Evolutionary conservation across 805 yeast genomes (phyloP), one percentile per base, ranked within the genome.

Genomic region (Starmerella vitae): DNA sequence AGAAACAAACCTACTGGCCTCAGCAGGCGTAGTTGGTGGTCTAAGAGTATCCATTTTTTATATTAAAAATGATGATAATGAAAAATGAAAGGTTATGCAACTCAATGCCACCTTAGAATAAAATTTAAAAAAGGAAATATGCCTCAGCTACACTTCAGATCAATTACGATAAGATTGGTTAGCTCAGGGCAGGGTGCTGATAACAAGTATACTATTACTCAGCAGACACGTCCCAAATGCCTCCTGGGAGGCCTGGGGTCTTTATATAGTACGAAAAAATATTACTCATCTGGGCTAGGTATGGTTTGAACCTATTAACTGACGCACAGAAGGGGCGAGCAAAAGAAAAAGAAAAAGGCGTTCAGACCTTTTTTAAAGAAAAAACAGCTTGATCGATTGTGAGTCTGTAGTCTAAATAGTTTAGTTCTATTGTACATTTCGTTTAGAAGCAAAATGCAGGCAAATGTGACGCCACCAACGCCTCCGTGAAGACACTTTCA

Each of bases 1-100:
- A 20, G 78, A 76, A 30, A 79, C 74, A 57, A 78, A 79, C 32
- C 75, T 76, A 53, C 72, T 73, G 9, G 88, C 88, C 53, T 74
- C 72, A 5, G 80, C 81, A 10, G 86, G 83, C 15, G 81, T 78
- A 17, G 79, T 76, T 44, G 88, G 88, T 45, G 77, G 68, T 46
- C 78, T 74, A 44, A 78, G 66, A 34, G 85, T 74, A 54, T 78
- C 84, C 85, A 78, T 78, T 10, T 21, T 34, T 20, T n/a, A 9
- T 5, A 17, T n/a, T 17, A 8, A 5, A 17, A 21, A 20, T 7
- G 7, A 20, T 10, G n/a, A 33, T 34, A 6, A 30, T 19, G 19
- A 7, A 22, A 9, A 10, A 4, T 15, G 20, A 14, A 26, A 47
- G 50, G 51, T 46, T 34, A 30, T 33, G 29, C 51, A 47, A 47